Evolutionary conservation across 768 basidiomycete genomes (phyloP).

Genomic region (Brasilioporus rufonigricans): DNA sequence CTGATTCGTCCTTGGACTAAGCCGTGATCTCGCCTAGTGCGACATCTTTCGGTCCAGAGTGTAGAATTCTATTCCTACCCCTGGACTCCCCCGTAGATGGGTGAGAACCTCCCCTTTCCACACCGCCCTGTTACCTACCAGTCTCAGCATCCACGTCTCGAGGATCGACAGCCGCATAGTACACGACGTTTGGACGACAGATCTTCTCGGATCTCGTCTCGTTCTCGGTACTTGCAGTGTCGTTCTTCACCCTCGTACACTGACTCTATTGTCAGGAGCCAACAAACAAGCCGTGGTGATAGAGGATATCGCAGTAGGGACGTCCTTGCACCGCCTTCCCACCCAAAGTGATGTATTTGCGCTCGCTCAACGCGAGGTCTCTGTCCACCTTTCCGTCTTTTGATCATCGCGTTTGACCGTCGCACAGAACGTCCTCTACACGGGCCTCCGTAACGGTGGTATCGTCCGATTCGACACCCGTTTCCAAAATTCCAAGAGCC

Average conservation of each 20-base stretch:
- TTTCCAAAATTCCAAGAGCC: constrained; percentile 32
- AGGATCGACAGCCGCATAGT: constrained; percentile 39
- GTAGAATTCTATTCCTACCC: constrained; percentile 43
- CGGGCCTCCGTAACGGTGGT: constrained; percentile 59
- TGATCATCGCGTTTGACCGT: background rate
- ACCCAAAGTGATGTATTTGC: constrained; percentile 66
- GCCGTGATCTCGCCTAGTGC: constrained; percentile 39
- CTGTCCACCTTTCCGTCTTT: constrained; percentile 1
- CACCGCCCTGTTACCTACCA: background rate
- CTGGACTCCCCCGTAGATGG: constrained; percentile 40
- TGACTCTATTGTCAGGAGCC: constrained; percentile 42
- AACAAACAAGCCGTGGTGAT: constrained; percentile 51
- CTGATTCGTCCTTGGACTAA: background rate
- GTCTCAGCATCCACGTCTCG: constrained; percentile 12
- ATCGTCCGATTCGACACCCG: constrained; percentile 61
- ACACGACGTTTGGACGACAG: constrained; percentile 57
- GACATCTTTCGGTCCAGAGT: constrained; percentile 53
- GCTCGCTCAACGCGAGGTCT: constrained; percentile 50
- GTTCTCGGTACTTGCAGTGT: constrained; percentile 45
- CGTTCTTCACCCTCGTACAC: background rate
- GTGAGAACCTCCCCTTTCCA: constrained; percentile 29
- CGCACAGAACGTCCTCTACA: constrained; percentile 47
- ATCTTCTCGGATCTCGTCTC: constrained; percentile 47
- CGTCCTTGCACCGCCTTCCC: constrained; percentile 38
- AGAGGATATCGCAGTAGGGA: constrained; percentile 44